Conservation (phyloP, 768 basidiomycete genomes). For the Lactarius indigo region DNA sequence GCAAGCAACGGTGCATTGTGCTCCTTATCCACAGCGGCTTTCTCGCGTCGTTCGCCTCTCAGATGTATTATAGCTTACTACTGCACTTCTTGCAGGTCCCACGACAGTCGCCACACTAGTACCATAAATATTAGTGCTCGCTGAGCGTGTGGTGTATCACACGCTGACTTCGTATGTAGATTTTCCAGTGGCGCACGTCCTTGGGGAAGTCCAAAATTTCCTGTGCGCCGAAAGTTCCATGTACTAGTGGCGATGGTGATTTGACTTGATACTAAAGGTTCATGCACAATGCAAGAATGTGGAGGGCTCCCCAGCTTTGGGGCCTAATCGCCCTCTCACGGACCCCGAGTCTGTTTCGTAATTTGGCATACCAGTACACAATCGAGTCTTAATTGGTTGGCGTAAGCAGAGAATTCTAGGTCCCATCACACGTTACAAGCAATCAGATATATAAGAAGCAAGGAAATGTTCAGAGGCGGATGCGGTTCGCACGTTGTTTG, state of each 20-base stretch:
- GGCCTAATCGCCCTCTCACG: not conserved
- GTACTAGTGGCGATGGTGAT: too few relatives aligned
- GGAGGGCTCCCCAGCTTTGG: not conserved
- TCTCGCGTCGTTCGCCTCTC: not conserved
- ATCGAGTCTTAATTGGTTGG: not conserved
- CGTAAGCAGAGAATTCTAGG: not conserved
- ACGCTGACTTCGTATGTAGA: not conserved
- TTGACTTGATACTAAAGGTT: not conserved
- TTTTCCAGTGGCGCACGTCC: too few relatives aligned
- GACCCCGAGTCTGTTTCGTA: not conserved
- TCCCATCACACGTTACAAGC: not conserved
- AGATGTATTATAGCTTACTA: not conserved
- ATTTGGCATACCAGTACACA: not conserved
- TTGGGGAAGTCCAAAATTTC: too few relatives aligned
- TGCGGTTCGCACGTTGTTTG: not conserved
- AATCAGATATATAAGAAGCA: not conserved
- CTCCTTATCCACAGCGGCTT: not conserved
- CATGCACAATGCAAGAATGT: not conserved
- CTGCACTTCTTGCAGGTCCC: not conserved
- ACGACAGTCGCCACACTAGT: not conserved
- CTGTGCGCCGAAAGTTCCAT: too few relatives aligned
- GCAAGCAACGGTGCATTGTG: not conserved
- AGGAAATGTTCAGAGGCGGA: not conserved
- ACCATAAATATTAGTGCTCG: not conserved
- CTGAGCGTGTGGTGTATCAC: not conserved